Evolutionary conservation across 768 basidiomycete genomes (phyloP), one percentile per base, ranked within the genome.

Genomic region (Pholiota conissans): DNA sequence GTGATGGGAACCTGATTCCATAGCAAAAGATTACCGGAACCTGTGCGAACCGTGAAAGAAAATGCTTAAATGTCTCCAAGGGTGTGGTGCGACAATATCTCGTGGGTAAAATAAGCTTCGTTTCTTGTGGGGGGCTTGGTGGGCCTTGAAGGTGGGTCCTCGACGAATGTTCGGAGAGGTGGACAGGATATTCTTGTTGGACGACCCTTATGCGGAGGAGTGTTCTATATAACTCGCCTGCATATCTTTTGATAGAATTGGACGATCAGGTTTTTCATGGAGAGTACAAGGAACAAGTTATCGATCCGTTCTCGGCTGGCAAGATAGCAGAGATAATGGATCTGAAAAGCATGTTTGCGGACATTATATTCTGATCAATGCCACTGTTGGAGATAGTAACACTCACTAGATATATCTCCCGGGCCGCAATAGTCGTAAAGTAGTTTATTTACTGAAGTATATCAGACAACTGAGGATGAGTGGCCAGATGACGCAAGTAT

Each of bases 301-400:
- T 67, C 66, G 67, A 68, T 67, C 69, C 71, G 71, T 53, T 49
- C n/a, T 48, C 37, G 52, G 52, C 58, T 52, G 50, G 61, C 63
- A 52, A 65, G 71, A 73, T 72, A 66, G 65, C 64, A 71, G 55
- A 61, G 67, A 71, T 71, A 65, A 61, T 63, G 50, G 50, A 62
- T 63, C 67, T 64, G 49, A 24, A 61, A 55, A 56, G 59, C 62
- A 65, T 63, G 62, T 64, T 68, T 63, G 63, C 69, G 69, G 69
- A 70, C 52, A 68, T 66, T 65, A 61, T 65, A 59, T 63, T 61
- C 59, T 62, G 64, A 64, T 61, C 65, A 61, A 50, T 40, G 39
- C 50, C 30, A 59, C 61, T 57, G 52, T 61, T 58, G 57, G 60
- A 68, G 66, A 67, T 66, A 69, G 66, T 48, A 63, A 62, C 37